Evolutionary conservation across 1,139 yeast species (phyloP), one percentile per base, ranked within the genome.

Genomic region (Debaryomyces sp.): DNA sequence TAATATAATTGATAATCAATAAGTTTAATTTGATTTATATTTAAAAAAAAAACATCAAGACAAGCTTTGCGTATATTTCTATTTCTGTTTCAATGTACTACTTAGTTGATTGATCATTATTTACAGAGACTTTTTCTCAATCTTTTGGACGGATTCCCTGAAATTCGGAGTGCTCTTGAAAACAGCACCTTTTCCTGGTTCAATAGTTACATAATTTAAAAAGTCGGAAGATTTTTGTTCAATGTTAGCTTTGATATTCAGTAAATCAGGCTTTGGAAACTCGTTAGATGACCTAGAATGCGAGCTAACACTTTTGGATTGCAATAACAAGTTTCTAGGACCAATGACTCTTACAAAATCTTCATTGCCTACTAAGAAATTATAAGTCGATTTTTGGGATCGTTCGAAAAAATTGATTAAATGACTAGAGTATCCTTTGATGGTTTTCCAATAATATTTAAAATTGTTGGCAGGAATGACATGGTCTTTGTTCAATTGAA

Each of bases 311-410:
- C 59, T 57, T 44, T 63, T 68, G 15, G 78, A 71, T 54, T 82
- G 85, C 9, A 84, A 58, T 41, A 84, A 61, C 6, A 84, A 55
- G 36, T 74, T 77, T 49, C 87, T 72, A 13, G 88, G 87, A 0
- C 89, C 89, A 7, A 70, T 58, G 4, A 84, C 67, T 39, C 70
- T 75, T 30, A 82, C 70, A 53, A 78, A 82, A 17, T 72, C 70
- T 26, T 63, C 64, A 51, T 65, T 67, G 1, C 75, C 77, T 21
- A 63, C 62, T 26, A 68, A 51, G 48, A 58, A 62, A 50, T 62
- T 63, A 44, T 51, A 52, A 4, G 55, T 45, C 10, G 48, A 40
- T 8, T 35, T 35, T 35, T 38, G 45, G 6, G 35, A 42, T 15
- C 46, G 37, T 41, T 18, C 27, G 18, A 36, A 27, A 27, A 27